A percentile compares a stretch with the other conserved stretches of the same genome.
Evolutionary conservation across 305 asterid genomes (phyloP).

Genomic region (Solanum hybrid): DNA sequence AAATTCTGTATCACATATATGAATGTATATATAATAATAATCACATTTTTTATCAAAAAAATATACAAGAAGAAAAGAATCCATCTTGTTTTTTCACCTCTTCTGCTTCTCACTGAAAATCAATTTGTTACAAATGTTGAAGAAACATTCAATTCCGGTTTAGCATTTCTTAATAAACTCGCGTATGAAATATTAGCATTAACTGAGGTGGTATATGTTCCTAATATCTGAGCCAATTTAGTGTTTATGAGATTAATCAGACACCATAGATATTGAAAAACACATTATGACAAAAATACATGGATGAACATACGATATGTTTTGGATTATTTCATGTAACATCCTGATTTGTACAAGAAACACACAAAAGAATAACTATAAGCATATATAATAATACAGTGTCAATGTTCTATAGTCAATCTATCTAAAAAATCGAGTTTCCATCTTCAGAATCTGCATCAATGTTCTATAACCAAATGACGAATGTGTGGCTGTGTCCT

Average conservation of each 20-base stretch:
- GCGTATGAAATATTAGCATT: neutral
- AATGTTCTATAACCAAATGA: neutral
- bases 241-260: neutral
- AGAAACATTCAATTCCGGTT: neutral
- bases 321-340: neutral
- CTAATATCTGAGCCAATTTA: neutral
- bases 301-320: neutral
- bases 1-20: neutral
- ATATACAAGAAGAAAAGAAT: neutral
- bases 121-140: neutral
- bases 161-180: neutral
- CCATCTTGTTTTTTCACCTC: neutral
- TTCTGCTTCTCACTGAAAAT: neutral
- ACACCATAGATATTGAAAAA: neutral
- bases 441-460: neutral
- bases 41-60: neutral
- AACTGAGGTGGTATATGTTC: neutral
- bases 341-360: neutral
- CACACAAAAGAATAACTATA: neutral
- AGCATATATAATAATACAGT: neutral
- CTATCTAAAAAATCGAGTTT: neutral
- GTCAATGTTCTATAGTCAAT: neutral
- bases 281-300: neutral
- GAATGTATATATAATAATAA: neutral
- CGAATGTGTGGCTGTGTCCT: neutral